Percentiles rank a stretch among this genome's conserved stretches.
phyloP scores from a whole-genome alignment of 768 basidiomycete species.

The Russula foetens region DNA sequence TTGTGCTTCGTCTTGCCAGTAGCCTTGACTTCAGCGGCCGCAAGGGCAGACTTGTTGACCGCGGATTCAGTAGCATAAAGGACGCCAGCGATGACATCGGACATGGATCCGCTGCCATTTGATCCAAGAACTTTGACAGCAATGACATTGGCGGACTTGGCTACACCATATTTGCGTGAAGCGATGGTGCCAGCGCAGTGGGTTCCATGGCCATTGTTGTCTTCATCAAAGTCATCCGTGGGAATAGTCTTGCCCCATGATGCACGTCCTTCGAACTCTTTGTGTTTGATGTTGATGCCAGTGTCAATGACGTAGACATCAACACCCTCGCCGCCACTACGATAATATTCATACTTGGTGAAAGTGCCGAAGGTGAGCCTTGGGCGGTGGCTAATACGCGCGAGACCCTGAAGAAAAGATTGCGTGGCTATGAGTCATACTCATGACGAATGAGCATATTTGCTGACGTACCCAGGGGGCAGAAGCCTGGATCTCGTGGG shows the following conservation, averaged over 20 bases:
- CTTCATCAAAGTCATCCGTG: conserved; percentile 70
- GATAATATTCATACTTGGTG: conserved; percentile 67
- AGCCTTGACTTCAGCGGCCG: conserved; percentile 53
- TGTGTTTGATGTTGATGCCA: conserved; percentile 80
- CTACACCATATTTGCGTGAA: conserved; percentile 89
- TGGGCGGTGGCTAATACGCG: conserved; percentile 83
- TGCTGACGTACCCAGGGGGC: conserved; percentile 74
- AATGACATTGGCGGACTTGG: conserved; percentile 83
- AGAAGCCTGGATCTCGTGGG: conserved; percentile 56
- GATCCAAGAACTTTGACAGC: conserved; percentile 94
- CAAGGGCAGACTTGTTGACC: conserved; percentile 45
- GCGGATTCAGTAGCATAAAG: conserved; percentile 61
- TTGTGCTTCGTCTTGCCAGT: conserved; percentile 82
- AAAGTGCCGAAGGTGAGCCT: conserved; percentile 76
- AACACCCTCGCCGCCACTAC: conserved; percentile 80
- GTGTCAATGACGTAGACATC: conserved; percentile 87
- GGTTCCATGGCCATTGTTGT: conserved; percentile 93
- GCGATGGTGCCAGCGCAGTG: conserved; percentile 96
- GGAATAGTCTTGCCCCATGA: conserved; percentile 93
- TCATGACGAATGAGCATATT: neutral
- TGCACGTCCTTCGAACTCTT: conserved; percentile 85
- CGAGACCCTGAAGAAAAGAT: conserved; percentile 65
- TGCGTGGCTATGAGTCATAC: conserved; percentile 9
- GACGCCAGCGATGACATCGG: conserved; percentile 87
- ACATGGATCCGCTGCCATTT: conserved; percentile 91